A percentile compares a stretch with the other conserved stretches of the same genome.
These are phyloP conservation scores for Saxophila tyrrhenica DNA, from an alignment of 495 filamentous ascomycete genomes.

Conservation along the genomic window DNA sequence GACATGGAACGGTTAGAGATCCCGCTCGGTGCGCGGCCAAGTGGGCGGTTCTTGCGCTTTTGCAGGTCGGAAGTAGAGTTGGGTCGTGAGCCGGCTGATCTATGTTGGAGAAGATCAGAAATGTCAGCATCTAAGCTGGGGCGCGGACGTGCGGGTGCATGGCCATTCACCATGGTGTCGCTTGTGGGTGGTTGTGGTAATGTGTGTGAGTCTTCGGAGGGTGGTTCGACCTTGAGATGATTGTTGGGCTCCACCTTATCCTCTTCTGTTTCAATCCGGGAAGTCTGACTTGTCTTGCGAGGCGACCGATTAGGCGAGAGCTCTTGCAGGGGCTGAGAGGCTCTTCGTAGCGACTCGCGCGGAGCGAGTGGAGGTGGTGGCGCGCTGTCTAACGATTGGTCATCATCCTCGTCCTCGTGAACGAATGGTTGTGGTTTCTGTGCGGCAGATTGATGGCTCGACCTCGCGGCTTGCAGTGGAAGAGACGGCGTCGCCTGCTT, in stretches of 20 bases:
- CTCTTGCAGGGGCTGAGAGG: conserved; percentile 10
- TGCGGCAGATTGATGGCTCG: not conserved
- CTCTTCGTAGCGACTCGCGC: not conserved
- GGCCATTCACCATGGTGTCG: not conserved
- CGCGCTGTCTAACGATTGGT: not conserved
- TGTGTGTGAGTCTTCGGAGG: not conserved
- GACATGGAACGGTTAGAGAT: conserved; percentile 8
- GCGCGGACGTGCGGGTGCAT: not conserved
- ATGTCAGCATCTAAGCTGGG: conserved; percentile 6
- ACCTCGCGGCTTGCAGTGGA: conserved; percentile 2
- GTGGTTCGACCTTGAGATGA: not conserved
- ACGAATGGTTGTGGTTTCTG: conserved; percentile 4
- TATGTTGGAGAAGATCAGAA: conserved; percentile 5
- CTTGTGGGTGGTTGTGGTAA: not conserved
- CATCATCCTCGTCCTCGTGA: conserved; percentile 15
- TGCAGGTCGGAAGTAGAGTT: not conserved
- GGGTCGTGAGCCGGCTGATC: conserved; percentile 2
- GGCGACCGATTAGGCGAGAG: conserved; percentile 12
- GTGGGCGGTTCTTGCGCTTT: conserved; percentile 13
- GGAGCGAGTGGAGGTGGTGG: not conserved
- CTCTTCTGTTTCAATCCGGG: not conserved
- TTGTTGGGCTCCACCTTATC: not conserved
- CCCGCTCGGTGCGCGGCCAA: conserved; percentile 14
- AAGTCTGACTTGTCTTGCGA: conserved; percentile 1
- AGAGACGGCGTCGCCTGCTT: conserved; percentile 13